phyloP scores from a whole-genome alignment of 768 basidiomycete species.

The Russula abietina region DNA sequence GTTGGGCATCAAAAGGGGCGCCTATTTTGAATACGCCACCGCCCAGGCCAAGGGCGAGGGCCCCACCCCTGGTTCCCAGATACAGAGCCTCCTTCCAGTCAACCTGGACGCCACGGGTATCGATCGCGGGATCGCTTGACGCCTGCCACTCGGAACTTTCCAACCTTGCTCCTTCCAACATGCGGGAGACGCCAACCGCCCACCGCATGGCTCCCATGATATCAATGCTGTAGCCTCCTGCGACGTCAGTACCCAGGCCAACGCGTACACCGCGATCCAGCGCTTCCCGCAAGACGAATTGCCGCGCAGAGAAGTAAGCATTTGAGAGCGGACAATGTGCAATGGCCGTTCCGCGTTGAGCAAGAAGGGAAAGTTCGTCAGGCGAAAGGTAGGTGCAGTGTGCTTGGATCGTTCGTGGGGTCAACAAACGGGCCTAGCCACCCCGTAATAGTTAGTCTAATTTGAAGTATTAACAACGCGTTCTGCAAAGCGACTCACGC shows the following conservation, averaged over 20 bases:
- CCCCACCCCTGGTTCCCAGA: slow-evolving; percentile 77
- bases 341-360: slow-evolving; percentile 49
- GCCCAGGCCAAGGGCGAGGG: slow-evolving; percentile 57
- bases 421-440: slow-evolving; percentile 48
- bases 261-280: slow-evolving; percentile 56
- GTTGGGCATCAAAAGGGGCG: slow-evolving; percentile 68
- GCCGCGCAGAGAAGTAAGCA: slow-evolving; percentile 72
- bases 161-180: slow-evolving; percentile 51
- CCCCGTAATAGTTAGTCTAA: background rate
- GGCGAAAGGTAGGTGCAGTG: slow-evolving; percentile 79
- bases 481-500: slow-evolving; percentile 37
- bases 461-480: background rate
- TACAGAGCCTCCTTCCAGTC: slow-evolving; percentile 80
- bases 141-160: slow-evolving; percentile 18
- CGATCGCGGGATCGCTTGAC: slow-evolving; percentile 13
- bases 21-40: slow-evolving; percentile 49
- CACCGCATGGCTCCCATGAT: slow-evolving; percentile 78
- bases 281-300: slow-evolving; percentile 68
- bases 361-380: slow-evolving; percentile 47
- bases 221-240: slow-evolving; percentile 77
- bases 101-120: slow-evolving; percentile 40
- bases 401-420: slow-evolving; percentile 66
- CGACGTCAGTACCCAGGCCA: slow-evolving; percentile 81
- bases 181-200: slow-evolving; percentile 63
- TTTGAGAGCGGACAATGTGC: slow-evolving; percentile 91